Evolutionary conservation across 345 rosid species (phyloP).

Genomic region (Noccaea caerulescens): DNA sequence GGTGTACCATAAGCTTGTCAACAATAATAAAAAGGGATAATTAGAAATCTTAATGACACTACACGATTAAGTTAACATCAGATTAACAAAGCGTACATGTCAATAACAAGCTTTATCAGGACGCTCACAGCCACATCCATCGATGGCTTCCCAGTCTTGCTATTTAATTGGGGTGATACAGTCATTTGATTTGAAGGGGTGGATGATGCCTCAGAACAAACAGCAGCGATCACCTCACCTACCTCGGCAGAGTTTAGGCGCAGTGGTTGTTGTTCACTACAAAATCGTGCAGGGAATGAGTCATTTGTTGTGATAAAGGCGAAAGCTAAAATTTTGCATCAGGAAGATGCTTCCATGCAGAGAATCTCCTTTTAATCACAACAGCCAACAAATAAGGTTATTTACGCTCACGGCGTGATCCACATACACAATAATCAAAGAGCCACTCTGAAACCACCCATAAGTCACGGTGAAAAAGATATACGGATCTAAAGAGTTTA

Average conservation of each 20-base stretch:
- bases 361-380: slow-evolving; percentile 27
- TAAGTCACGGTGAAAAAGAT: slow-evolving; percentile 26
- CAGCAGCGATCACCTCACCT: slow-evolving; percentile 94
- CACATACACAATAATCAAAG: slow-evolving; percentile 22
- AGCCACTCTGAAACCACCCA: slow-evolving; percentile 28
- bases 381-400: slow-evolving; percentile 24
- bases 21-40: slow-evolving; percentile 21
- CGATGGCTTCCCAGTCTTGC: slow-evolving; percentile 82
- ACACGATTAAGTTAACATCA: slow-evolving; percentile 18
- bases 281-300: slow-evolving; percentile 40
- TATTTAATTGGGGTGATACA: slow-evolving; percentile 74
- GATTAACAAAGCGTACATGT: slow-evolving; percentile 66
- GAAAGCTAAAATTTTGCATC: slow-evolving; percentile 29
- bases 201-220: slow-evolving; percentile 80
- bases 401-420: slow-evolving; percentile 13
- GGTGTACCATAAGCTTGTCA: slow-evolving; percentile 25
- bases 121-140: slow-evolving; percentile 99
- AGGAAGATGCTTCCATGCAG: slow-evolving; percentile 27
- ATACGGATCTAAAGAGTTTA: slow-evolving; percentile 9
- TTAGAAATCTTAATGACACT: slow-evolving; percentile 26
- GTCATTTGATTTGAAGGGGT: slow-evolving; percentile 64
- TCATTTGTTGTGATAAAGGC: slow-evolving; percentile 27
- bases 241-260: slow-evolving; percentile 85
- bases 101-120: slow-evolving; percentile 92
- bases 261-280: slow-evolving; percentile 97